A percentile compares a stretch with the other conserved stretches of the same genome.
These are phyloP conservation scores for Wickerhamomyces ciferrii DNA, from an alignment of 805 yeast species.

Conservation along the genomic window DNA sequence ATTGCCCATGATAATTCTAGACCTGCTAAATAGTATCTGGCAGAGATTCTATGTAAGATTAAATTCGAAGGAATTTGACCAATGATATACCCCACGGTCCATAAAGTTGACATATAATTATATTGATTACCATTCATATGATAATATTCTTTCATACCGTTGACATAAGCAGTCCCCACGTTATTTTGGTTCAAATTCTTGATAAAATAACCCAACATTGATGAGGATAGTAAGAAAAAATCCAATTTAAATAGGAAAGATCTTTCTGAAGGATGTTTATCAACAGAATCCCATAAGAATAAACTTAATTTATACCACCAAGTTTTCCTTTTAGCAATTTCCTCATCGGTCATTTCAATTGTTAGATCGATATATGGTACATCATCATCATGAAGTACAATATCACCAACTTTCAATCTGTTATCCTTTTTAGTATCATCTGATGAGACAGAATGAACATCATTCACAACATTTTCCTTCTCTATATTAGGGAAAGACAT, in stretches of 20 bases:
- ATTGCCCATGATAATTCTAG: conserved; percentile 37
- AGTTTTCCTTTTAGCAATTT: background rate
- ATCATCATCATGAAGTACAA: background rate
- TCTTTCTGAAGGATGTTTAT: conserved; percentile 28
- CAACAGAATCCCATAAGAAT: conserved; percentile 21
- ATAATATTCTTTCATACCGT: conserved; percentile 38
- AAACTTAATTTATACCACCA: background rate
- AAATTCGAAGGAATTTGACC: conserved; percentile 40
- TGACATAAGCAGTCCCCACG: conserved; percentile 36
- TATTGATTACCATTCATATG: conserved; percentile 33
- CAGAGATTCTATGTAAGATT: conserved; percentile 31
- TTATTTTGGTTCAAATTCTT: conserved; percentile 35
- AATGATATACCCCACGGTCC: conserved; percentile 43
- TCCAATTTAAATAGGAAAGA: conserved; percentile 26
- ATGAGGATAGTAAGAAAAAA: conserved; percentile 29
- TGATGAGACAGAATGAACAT: background rate
- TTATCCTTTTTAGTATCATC: background rate
- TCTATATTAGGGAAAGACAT: background rate
- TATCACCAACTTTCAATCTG: background rate
- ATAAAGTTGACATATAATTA: conserved; percentile 35
- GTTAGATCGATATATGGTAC: background rate
- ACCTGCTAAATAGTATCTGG: conserved; percentile 35
- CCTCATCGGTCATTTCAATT: background rate
- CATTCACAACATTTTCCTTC: background rate
- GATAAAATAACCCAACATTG: conserved; percentile 37